These are phyloP conservation scores for Populus davidiana DNA, from an alignment of 345 rosid species.

Conservation along the genomic window DNA sequence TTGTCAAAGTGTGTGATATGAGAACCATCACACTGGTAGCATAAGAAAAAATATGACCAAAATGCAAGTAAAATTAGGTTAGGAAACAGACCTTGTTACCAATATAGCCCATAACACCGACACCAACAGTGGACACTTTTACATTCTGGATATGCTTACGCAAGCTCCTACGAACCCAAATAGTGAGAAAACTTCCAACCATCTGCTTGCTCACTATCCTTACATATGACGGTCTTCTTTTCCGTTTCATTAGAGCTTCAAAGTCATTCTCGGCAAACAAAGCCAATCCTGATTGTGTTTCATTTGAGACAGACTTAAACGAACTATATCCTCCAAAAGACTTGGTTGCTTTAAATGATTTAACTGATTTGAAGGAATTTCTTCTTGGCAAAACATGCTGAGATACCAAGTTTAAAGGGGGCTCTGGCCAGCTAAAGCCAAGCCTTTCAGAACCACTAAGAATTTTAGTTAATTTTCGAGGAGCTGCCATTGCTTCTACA, in stretches of 20 bases:
- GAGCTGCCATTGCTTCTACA: constrained; percentile 13
- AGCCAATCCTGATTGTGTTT: constrained; percentile 40
- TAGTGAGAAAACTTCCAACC: constrained; percentile 85
- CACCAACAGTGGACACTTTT: constrained; percentile 86
- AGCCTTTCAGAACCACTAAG: constrained; percentile 71
- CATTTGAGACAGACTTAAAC: constrained; percentile 50
- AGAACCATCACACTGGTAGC: neutral
- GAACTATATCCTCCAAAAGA: constrained; percentile 60
- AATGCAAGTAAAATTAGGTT: constrained; percentile 7
- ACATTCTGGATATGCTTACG: constrained; percentile 79
- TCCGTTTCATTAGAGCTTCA: constrained; percentile 60
- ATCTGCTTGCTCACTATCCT: constrained; percentile 87
- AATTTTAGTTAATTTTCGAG: constrained; percentile 42
- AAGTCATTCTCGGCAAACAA: constrained; percentile 64
- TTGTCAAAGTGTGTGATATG: neutral
- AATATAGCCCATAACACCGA: constrained; percentile 94
- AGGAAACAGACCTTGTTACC: constrained; percentile 77
- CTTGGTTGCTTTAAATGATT: constrained; percentile 49
- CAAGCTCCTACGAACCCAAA: constrained; percentile 87
- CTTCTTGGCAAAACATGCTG: constrained; percentile 58
- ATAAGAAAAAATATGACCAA: neutral
- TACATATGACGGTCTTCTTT: constrained; percentile 63
- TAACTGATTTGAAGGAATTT: constrained; percentile 52
- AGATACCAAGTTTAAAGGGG: constrained; percentile 62
- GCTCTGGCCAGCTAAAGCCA: constrained; percentile 92